Conservation (phyloP, 176 grass and related monocot species). For the Aegilops umbellulata region DNA sequence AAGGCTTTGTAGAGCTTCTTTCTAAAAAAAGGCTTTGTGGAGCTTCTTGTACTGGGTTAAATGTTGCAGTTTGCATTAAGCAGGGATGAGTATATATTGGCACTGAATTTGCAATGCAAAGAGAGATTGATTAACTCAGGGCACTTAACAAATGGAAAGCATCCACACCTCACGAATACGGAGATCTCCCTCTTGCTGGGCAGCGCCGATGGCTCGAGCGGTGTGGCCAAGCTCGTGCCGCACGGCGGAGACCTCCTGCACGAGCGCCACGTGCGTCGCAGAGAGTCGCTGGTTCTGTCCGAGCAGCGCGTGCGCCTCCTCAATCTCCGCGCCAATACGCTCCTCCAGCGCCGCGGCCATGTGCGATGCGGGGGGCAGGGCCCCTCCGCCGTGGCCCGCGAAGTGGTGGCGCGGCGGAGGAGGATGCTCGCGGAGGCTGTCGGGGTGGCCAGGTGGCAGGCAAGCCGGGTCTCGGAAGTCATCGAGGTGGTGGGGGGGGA, state of each 20-base stretch:
- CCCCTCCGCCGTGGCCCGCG: conserved; percentile 23
- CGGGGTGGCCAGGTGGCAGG: conserved; percentile 34
- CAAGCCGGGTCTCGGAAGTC: conserved; percentile 43
- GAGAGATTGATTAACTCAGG: not conserved
- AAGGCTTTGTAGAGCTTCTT: not conserved
- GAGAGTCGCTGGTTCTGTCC: conserved; percentile 90
- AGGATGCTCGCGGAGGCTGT: conserved; percentile 35
- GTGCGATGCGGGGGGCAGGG: conserved; percentile 39
- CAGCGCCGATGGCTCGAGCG: conserved; percentile 34
- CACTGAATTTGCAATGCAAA: not conserved
- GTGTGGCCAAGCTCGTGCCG: conserved; percentile 68
- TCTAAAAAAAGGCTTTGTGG: not conserved
- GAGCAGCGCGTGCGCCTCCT: conserved; percentile 77
- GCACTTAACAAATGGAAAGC: not conserved
- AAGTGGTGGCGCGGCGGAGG: conserved; percentile 39
- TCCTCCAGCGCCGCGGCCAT: conserved; percentile 72
- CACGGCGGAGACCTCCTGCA: conserved; percentile 79
- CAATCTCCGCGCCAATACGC: conserved; percentile 68
- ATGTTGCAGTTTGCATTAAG: not conserved
- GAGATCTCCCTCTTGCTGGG: conserved; percentile 69
- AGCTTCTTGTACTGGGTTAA: not conserved
- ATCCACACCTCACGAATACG: conserved; percentile 71
- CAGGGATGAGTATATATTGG: not conserved
- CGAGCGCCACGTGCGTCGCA: conserved; percentile 90
- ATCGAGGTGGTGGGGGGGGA: conserved; percentile 34